Base-by-base conservation (phyloP, 2,329 filamentous ascomycete species). In the Byssothecium circinans region DNA sequence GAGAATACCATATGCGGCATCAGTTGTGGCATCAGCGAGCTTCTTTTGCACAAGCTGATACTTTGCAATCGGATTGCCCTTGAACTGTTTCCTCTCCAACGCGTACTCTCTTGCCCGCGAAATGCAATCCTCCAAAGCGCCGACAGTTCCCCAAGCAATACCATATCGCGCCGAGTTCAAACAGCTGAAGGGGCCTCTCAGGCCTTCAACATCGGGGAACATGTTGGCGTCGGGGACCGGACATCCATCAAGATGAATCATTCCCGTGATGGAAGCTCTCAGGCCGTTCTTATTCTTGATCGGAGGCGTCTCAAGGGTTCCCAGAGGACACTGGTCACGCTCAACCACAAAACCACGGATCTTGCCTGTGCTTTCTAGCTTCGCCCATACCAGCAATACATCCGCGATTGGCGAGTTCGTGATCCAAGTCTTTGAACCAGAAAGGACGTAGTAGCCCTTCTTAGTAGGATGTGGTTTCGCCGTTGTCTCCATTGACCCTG, bases 1-100 rank as follows among this genome's bases (percentile, higher is more conserved):
- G 45, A 96, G 76, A n/a, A 89, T 88, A 35, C 94, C 94, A 67
- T 88, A 97, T 1, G 91, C 87, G 2, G 88, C 90, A 70, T 99
- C 94, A 0, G 92, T 96, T 3, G 83, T 79, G 1, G 94, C 94
- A 71, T 99, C 94, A 0, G 92, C 88, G 53, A 99, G 79, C 78
- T 99, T 99, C 83, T 96, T 96, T 79, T 99, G 94, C 43, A 99
- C 82, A 12, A 99, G 84, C 76, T 99, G 94, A 69, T 99, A 99
- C 71, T 89, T 95, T 33, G 92, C 94, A 43, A 99, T 80, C 0
- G 92, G 91, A 72, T 97, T 97, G 41, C 85, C 85, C 77, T 95
- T 95, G 82, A 99, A 99, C 72, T 99, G 94, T 75, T 87, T 92
- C 55, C 94, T 81, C 72, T 96, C 91, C 41, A 99, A 75, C n/a